Percentiles rank a stretch among this genome's conserved stretches.
Evolutionary conservation across 305 asterid genomes (phyloP).

Genomic region (Galium porrigens): DNA sequence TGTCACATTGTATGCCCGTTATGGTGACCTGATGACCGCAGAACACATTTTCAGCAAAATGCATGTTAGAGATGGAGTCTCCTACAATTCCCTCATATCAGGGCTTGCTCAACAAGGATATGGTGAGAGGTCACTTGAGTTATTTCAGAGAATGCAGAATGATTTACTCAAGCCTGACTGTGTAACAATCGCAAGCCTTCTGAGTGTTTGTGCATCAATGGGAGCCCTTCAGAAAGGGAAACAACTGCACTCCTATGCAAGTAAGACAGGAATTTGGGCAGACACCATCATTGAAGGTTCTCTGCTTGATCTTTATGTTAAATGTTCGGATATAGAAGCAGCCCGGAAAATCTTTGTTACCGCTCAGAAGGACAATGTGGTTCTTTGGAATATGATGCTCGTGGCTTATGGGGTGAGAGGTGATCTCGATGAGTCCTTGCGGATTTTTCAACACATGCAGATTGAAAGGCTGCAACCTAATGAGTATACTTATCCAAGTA

Average conservation of each 20-base stretch:
- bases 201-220: constrained; percentile 46
- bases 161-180: constrained; percentile 57
- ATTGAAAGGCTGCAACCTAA: constrained; percentile 54
- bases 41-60: constrained; percentile 57
- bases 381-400: constrained; percentile 90
- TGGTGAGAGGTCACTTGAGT: constrained; percentile 38
- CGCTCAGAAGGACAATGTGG: constrained; percentile 49
- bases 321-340: constrained; percentile 57
- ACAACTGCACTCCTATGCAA: constrained; percentile 65
- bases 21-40: constrained; percentile 39
- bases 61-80: constrained; percentile 45
- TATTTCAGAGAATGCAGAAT: constrained; percentile 52
- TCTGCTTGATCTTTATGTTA: constrained; percentile 70
- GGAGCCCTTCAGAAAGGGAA: constrained; percentile 55
- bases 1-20: constrained; percentile 54
- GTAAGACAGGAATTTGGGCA: constrained; percentile 60
- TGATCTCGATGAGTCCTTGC: constrained; percentile 50
- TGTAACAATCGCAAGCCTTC: constrained; percentile 68
- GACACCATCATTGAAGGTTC: constrained; percentile 84
- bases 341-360: constrained; percentile 53
- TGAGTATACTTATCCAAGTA: constrained; percentile 81
- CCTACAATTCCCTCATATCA: constrained; percentile 72
- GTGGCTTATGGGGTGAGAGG: constrained; percentile 85
- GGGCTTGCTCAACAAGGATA: constrained; percentile 62
- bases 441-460: constrained; percentile 46